These are phyloP conservation scores for Boehmeria nivea DNA, from an alignment of 306 rosid species.

Conservation along the genomic window DNA sequence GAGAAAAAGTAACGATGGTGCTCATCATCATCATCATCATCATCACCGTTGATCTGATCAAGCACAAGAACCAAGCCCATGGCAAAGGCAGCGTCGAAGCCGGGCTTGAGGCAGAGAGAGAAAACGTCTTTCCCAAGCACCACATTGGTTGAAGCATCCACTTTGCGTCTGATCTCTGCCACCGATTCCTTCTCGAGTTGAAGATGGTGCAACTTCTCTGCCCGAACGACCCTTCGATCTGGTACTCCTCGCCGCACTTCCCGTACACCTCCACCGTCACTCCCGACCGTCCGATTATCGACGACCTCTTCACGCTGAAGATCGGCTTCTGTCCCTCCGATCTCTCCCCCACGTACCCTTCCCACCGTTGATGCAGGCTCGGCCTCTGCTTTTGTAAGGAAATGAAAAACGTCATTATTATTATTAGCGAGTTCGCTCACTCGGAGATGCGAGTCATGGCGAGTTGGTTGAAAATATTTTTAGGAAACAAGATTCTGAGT, in stretches of 20 bases:
- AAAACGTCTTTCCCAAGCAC: slow-evolving; percentile 88
- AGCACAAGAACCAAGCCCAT: slow-evolving; percentile 82
- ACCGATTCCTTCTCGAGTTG: slow-evolving; percentile 35
- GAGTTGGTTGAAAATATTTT: too few species aligned
- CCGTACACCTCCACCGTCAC: slow-evolving; percentile 61
- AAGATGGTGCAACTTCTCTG: slow-evolving; percentile 59
- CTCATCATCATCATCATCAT: slow-evolving; percentile 19
- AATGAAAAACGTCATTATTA: neutral
- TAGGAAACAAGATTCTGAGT: too few species aligned
- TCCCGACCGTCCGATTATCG: slow-evolving; percentile 76
- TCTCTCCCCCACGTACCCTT: slow-evolving; percentile 80
- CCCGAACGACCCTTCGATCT: slow-evolving; percentile 69
- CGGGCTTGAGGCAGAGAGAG: slow-evolving; percentile 67
- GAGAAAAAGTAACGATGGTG: neutral
- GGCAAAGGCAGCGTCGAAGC: slow-evolving; percentile 77
- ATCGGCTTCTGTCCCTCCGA: slow-evolving; percentile 63
- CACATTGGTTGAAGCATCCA: slow-evolving; percentile 70
- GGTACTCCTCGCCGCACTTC: slow-evolving; percentile 45
- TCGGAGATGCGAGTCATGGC: too few species aligned
- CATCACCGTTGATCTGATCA: slow-evolving; percentile 74
- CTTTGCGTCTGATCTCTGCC: slow-evolving; percentile 91
- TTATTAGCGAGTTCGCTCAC: too few species aligned
- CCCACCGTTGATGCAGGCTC: slow-evolving; percentile 93
- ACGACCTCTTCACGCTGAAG: slow-evolving; percentile 75
- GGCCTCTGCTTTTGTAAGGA: slow-evolving; percentile 47